Evolutionary conservation across 768 basidiomycete genomes (phyloP).

Genomic region (Collybiopsis confluens): DNA sequence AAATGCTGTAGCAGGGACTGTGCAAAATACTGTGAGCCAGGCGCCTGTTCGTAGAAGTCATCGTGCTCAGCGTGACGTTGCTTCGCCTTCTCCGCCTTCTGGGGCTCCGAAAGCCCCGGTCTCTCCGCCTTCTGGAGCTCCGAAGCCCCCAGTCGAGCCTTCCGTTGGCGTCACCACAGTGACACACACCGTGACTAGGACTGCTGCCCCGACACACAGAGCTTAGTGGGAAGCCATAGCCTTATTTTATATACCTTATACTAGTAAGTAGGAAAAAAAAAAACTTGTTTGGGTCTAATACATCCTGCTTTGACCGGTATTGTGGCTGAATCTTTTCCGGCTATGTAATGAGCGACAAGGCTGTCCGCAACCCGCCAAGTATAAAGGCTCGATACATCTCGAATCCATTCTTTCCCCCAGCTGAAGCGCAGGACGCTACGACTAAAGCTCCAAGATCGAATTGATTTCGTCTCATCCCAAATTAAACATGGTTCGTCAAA

Average conservation of each 20-base stretch:
- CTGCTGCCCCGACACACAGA: not conserved
- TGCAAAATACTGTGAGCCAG: not conserved
- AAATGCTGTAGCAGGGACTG: not conserved
- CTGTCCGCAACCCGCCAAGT: not conserved
- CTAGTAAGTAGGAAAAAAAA: too few species aligned
- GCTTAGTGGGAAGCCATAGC: too few species aligned
- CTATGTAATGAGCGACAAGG: not conserved
- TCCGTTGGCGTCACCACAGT: not conserved
- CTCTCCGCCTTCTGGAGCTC: not conserved
- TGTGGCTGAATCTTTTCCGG: not conserved
- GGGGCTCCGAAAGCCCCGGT: not conserved
- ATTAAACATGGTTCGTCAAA: not conserved
- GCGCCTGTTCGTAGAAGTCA: not conserved
- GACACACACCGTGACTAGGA: not conserved
- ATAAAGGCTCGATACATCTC: not conserved
- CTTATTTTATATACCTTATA: too few species aligned
- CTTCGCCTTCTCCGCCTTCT: not conserved
- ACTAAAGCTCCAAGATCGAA: not conserved
- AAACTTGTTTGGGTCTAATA: not conserved
- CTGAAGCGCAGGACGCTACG: constrained; percentile 3
- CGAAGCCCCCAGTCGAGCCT: too few species aligned
- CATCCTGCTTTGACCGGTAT: not conserved
- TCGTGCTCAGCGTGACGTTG: not conserved
- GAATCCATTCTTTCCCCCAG: not conserved
- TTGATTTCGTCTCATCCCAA: not conserved